Conservation (phyloP, 2,329 filamentous ascomycete species). For the Capronia coronata region DNA sequence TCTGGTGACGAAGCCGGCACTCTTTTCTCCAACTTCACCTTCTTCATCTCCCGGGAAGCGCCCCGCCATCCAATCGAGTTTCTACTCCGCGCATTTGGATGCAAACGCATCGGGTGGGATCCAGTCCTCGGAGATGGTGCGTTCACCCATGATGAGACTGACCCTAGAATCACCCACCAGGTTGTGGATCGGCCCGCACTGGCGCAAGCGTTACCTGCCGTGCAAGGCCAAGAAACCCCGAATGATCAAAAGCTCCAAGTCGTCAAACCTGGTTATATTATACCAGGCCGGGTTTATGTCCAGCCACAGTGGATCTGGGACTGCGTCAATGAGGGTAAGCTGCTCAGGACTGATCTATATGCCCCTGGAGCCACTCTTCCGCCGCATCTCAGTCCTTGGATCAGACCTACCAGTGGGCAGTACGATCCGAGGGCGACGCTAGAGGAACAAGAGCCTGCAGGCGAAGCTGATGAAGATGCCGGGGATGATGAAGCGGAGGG, state of each 20-base stretch:
- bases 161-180: constrained; percentile 89
- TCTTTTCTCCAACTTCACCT: constrained; percentile 82
- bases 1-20: constrained; percentile 60
- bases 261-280: constrained; percentile 57
- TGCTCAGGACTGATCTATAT: constrained; percentile 81
- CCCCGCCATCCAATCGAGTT: constrained; percentile 88
- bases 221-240: constrained; percentile 4
- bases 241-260: constrained; percentile 29
- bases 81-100: constrained; percentile 86
- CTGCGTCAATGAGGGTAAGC: constrained; percentile 82
- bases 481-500: constrained; percentile 40
- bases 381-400: constrained; percentile 92
- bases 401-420: constrained; percentile 74
- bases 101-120: constrained; percentile 94
- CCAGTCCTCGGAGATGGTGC: constrained; percentile 81
- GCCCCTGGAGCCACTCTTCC: constrained; percentile 83
- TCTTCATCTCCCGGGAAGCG: constrained; percentile 90
- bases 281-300: constrained; percentile 86
- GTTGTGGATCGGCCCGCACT: constrained; percentile 78
- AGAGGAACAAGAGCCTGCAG: constrained; percentile 80
- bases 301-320: constrained; percentile 99
- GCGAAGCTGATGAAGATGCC: constrained; percentile 62
- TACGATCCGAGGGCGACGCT: constrained; percentile 87
- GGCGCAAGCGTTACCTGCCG: constrained; percentile 41
- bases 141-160: constrained; percentile 81